Percentiles rank a stretch among this genome's conserved stretches.
Evolutionary conservation across 176 grass and related monocot species (phyloP).

Genomic region (Stipa capillata): DNA sequence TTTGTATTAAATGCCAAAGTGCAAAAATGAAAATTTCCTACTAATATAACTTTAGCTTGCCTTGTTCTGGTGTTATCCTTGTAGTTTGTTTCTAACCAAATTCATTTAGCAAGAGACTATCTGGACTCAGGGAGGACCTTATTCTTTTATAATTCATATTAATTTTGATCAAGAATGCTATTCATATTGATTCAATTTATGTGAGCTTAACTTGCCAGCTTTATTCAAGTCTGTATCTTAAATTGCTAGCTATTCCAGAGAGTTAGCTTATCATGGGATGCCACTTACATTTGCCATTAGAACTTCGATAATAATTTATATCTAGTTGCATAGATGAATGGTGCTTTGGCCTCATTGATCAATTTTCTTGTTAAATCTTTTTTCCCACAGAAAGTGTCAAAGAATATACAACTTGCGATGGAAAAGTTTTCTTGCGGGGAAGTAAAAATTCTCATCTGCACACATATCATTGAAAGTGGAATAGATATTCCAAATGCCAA

Average conservation of each 20-base stretch:
- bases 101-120: not conserved
- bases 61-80: conserved; percentile 4
- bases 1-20: not conserved
- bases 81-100: not conserved
- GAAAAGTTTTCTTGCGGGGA: conserved; percentile 64
- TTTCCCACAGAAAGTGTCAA: conserved; percentile 62
- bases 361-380: conserved; percentile 4
- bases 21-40: not conserved
- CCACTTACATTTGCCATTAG: not conserved
- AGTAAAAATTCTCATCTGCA: conserved; percentile 85
- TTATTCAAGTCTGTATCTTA: not conserved
- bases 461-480: conserved; percentile 97
- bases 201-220: not conserved
- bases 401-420: conserved; percentile 69
- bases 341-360: not conserved
- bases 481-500: conserved; percentile 94
- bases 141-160: not conserved
- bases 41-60: conserved; percentile 8
- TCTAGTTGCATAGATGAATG: conserved; percentile 4
- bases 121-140: not conserved
- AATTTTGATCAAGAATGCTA: not conserved
- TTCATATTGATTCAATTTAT: not conserved
- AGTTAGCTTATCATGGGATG: not conserved
- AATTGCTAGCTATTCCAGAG: not conserved
- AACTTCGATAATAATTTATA: not conserved